Base-by-base conservation (phyloP, 1,284 basidiomycete species). In the Testicularia cyperi region DNA sequence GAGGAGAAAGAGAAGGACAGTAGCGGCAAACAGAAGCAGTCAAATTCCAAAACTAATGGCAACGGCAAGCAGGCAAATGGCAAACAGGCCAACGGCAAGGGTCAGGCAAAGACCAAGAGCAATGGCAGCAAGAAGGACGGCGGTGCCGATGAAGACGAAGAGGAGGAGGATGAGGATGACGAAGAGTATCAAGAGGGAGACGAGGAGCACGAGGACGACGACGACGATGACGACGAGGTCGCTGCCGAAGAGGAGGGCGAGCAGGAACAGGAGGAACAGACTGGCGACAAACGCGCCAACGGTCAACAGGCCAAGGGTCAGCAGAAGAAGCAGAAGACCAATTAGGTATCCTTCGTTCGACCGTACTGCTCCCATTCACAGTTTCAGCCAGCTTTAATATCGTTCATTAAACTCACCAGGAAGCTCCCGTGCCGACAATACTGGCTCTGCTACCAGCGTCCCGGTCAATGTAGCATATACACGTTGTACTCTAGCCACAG, bases 271-370 rank as follows among this genome's bases (percentile, higher is more conserved):
- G 54, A 53, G 4, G 19, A 44, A 6, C 42, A 44, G 15, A 34
- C 48, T 15, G 51, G 51, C 14, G 44, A 44, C 35, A 54, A 54
- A 43, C 45, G 43, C 14, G 39, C 43, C 27, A 49, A 61, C 19
- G 46, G 42, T 20, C 38, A 29, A 26, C 36, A 51, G 41, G 48
- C 48, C 35, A 40, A 53, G 45, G 43, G 24, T 26, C 35, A 58
- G 24, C 36, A 38, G 30, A 60, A 60, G 42, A 52, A 60, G 45
- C 56, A 60, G 22, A 60, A 60, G 56, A 60, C 56, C 16, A 34
- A 31, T 7, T 31, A 16, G 15, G n/a, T n/a, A n/a, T n/a, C n/a
- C n/a, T n/a, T n/a, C n/a, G n/a, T n/a, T n/a, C n/a, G n/a, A n/a
- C n/a, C n/a, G n/a, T n/a, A n/a, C n/a, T n/a, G n/a, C n/a, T n/a